phyloP scores from a whole-genome alignment of 163 green algal species.

The Picocystis sp. region DNA sequence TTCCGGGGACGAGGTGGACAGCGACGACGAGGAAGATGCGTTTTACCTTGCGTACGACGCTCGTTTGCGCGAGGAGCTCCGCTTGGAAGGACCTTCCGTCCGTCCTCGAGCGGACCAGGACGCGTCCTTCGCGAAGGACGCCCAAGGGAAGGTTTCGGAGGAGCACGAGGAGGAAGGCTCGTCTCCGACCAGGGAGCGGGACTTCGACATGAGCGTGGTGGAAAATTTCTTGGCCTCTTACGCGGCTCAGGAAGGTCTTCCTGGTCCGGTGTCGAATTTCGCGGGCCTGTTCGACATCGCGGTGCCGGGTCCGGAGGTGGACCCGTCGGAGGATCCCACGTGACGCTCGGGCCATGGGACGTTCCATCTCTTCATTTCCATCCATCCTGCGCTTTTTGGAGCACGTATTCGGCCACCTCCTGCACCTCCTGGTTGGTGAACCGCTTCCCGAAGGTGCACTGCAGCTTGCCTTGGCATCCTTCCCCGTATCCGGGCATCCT shows the following conservation, averaged over 20 bases:
- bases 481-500: constrained; percentile 66
- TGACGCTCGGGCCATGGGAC: not conserved
- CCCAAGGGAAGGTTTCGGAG: too few species aligned
- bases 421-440: constrained; percentile 46
- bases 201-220: constrained; percentile 75
- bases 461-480: constrained; percentile 32
- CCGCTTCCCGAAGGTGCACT: constrained; percentile 50
- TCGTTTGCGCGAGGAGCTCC: too few species aligned
- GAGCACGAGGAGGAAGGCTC: too few species aligned
- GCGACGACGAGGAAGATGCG: too few species aligned
- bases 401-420: constrained; percentile 35
- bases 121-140: too few species aligned
- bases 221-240: constrained; percentile 64
- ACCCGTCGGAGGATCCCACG: not conserved
- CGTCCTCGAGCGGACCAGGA: too few species aligned
- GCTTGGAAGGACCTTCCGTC: too few species aligned
- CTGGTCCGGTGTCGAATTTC: constrained; percentile 68
- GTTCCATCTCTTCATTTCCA: constrained; percentile 20
- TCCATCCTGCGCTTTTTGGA: constrained; percentile 28
- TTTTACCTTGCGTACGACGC: too few species aligned
- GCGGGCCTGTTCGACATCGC: constrained; percentile 56
- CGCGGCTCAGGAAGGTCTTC: constrained; percentile 46
- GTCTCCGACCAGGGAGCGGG: too few species aligned
- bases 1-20: too few species aligned
- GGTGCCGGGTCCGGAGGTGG: constrained; percentile 21